Conservation (phyloP, 495 filamentous ascomycete genomes). For the Jackrogersella multiformis region DNA sequence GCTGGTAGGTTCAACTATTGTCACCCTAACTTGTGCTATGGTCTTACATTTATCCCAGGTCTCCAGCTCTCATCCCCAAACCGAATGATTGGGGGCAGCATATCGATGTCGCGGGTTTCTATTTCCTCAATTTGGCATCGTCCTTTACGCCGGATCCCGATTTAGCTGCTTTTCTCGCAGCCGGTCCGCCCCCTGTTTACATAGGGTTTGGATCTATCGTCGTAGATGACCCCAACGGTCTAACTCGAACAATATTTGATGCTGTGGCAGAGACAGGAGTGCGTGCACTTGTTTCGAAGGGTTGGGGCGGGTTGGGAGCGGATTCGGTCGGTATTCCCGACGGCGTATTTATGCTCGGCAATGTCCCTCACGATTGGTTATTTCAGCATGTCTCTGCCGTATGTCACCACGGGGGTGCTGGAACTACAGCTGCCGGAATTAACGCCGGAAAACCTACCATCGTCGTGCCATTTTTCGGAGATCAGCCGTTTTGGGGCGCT, state of each 20-base stretch:
- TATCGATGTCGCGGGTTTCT: conserved; percentile 78
- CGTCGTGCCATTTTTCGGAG: conserved; percentile 85
- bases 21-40: conserved; percentile 1
- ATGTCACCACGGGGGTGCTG: conserved; percentile 84
- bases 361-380: conserved; percentile 84
- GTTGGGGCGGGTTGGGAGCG: conserved; percentile 79
- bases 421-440: conserved; percentile 81
- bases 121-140: conserved; percentile 71
- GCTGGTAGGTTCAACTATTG: conserved; percentile 64
- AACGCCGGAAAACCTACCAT: conserved; percentile 74
- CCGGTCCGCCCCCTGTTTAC: conserved; percentile 76
- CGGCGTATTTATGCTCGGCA: conserved; percentile 78
- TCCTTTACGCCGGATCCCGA: conserved; percentile 71
- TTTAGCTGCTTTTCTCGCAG: conserved; percentile 69
- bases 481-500: conserved; percentile 84
- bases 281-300: conserved; percentile 79
- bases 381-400: conserved; percentile 79
- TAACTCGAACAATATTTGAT: conserved; percentile 75
- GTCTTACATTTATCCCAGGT: conserved; percentile 43
- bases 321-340: conserved; percentile 68
- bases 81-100: conserved; percentile 78
- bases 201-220: conserved; percentile 88
- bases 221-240: conserved; percentile 72
- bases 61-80: conserved; percentile 81
- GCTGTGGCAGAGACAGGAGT: conserved; percentile 71